Percentiles rank a stretch among this genome's conserved stretches.
Evolutionary conservation across 768 basidiomycete genomes (phyloP).

Genomic region (Tricholoma saponaceum): DNA sequence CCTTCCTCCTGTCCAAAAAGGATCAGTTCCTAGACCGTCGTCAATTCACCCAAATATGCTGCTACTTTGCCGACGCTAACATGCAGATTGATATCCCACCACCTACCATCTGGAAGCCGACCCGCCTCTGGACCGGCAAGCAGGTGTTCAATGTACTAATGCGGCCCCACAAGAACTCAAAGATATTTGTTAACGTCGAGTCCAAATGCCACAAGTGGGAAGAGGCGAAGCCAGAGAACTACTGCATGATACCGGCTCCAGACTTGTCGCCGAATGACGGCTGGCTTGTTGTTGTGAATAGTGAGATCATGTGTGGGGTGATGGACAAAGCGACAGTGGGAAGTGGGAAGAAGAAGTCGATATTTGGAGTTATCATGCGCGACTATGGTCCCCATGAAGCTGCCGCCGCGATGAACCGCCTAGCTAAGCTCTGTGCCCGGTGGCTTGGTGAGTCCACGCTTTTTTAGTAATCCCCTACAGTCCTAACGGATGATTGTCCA

Average conservation of each 20-base stretch:
- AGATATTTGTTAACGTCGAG: constrained; percentile 91
- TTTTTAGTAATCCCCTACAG: background rate
- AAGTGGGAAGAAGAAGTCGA: constrained; percentile 98
- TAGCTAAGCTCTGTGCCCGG: constrained; percentile 93
- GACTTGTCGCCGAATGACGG: constrained; percentile 97
- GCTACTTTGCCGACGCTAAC: constrained; percentile 88
- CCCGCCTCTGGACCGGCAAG: constrained; percentile 95
- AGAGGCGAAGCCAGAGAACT: constrained; percentile 61
- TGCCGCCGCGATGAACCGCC: constrained; percentile 89
- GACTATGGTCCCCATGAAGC: constrained; percentile 97
- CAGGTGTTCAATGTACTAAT: constrained; percentile 98
- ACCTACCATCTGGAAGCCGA: constrained; percentile 91
- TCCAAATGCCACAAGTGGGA: constrained; percentile 91
- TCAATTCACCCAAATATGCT: constrained; percentile 95
- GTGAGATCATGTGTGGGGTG: constrained; percentile 98
- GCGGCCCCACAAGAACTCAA: constrained; percentile 82
- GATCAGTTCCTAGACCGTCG: constrained; percentile 92
- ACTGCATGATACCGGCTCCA: constrained; percentile 59
- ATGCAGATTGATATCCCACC: constrained; percentile 94
- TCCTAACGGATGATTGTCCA: constrained; percentile 26
- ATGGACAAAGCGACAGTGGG: constrained; percentile 99
- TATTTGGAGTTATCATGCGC: constrained; percentile 95
- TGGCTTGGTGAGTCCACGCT: constrained; percentile 65
- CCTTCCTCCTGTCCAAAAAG: constrained; percentile 89
- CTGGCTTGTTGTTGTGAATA: constrained; percentile 95